Evolutionary conservation across 2,329 filamentous ascomycete species (phyloP), one percentile per base, ranked within the genome.

Genomic region (Westerdykella ornata): DNA sequence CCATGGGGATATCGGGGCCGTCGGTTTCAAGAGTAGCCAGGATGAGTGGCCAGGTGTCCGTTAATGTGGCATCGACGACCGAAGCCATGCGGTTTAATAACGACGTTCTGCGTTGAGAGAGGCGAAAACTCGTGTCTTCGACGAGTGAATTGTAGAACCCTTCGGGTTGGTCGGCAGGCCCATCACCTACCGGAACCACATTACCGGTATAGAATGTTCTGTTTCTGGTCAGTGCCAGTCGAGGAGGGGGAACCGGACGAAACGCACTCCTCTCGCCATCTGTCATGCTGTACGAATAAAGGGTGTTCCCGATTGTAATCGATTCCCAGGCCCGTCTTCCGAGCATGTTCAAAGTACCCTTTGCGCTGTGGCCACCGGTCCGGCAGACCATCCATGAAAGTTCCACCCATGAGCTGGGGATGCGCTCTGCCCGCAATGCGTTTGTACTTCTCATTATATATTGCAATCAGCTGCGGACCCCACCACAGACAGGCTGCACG

Each of bases 401-500:
- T 51, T 2, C 49, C 46, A 8, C 58, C 60, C 61, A 64, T 62
- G 9, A 64, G 59, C 29, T 43, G 47, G 4, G 59, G 61, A 32
- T 64, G 61, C 1, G 46, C 46, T 19, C 44, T 36, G 17, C 49
- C 55, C 7, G 60, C 53, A 20, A 64, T 49, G 3, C 54, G 54
- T 18, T 46, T 48, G 40, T 62, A 64, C 2, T 41, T 39, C 29
- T 60, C 59, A 39, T 64, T 64, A 48, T 64, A 64, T 26, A 63
- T 53, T 35, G 60, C 61, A n/a, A 56, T 48, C 28, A 57, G 41
- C 37, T 56, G 42, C 28, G 52, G 45, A 13, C 59, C 60, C 56
- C 60, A 64, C 59, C 59, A 64, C 18, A 64, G 36, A 44, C 58
- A 60, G 4, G 58, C 59, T 15, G 59, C 54, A 26, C 59, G 51